phyloP scores from a whole-genome alignment of 495 filamentous ascomycete genomes.

The Neurospora sp. region DNA sequence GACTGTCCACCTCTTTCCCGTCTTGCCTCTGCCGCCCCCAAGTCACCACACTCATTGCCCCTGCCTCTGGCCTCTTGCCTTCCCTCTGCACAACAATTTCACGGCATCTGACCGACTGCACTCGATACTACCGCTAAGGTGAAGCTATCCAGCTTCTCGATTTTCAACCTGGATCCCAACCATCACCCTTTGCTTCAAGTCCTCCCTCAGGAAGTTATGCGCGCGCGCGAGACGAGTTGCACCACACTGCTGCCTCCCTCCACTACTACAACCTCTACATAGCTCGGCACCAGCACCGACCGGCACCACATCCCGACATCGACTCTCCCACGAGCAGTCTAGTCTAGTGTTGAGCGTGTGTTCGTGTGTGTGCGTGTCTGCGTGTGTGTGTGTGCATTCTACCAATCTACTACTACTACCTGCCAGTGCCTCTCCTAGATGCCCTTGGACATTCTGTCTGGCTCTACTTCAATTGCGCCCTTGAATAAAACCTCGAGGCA shows the following conservation, averaged over 20 bases:
- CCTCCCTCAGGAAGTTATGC: neutral
- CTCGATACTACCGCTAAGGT: neutral
- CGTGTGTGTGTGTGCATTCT: neutral
- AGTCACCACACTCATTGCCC: neutral
- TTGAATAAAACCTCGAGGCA: neutral
- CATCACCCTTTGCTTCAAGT: neutral
- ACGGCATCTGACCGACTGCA: neutral
- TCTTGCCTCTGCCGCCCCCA: neutral
- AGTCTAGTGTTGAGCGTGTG: neutral
- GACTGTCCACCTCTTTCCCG: neutral
- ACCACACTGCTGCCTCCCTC: neutral
- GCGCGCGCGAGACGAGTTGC: neutral
- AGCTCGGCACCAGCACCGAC: neutral
- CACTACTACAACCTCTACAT: neutral
- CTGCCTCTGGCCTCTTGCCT: neutral
- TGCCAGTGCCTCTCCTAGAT: neutral
- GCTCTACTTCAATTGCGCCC: neutral
- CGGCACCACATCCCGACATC: neutral
- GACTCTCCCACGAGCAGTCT: neutral
- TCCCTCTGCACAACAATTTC: neutral
- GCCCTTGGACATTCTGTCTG: neutral
- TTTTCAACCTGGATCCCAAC: neutral
- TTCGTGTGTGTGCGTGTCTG: neutral
- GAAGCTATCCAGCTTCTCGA: neutral
- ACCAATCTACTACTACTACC: neutral